These are phyloP conservation scores for Calocera viscosa DNA, from an alignment of 768 basidiomycete species.

Conservation along the genomic window DNA sequence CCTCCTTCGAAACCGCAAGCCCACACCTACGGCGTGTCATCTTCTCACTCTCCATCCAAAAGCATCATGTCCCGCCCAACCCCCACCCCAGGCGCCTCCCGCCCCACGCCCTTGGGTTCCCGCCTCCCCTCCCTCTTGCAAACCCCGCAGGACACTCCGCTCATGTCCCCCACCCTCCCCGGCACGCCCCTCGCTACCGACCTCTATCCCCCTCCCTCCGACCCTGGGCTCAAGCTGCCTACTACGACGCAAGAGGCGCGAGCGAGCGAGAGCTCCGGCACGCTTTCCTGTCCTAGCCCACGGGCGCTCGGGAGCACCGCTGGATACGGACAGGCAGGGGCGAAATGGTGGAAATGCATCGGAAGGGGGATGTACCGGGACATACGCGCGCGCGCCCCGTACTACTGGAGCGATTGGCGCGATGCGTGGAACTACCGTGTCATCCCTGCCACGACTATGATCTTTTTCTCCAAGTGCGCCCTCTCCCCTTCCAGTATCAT, in stretches of 20 bases:
- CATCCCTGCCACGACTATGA: conserved; percentile 69
- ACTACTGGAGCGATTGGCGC: conserved; percentile 76
- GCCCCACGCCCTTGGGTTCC: neutral
- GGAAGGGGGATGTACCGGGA: conserved; percentile 53
- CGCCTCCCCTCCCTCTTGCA: neutral
- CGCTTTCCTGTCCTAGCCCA: neutral
- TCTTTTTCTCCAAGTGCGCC: conserved; percentile 71
- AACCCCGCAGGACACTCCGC: neutral
- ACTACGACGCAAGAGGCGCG: neutral
- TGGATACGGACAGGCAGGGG: neutral
- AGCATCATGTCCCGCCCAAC: neutral
- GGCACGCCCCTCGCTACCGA: neutral
- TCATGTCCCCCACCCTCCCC: conserved; percentile 3
- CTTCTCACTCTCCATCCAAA: no score
- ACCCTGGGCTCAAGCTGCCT: neutral
- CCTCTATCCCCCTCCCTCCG: neutral
- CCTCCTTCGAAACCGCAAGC: no score
- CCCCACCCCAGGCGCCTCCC: neutral
- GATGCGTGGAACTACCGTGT: conserved; percentile 90
- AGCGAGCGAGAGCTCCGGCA: neutral
- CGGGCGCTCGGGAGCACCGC: neutral
- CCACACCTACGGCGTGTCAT: no score
- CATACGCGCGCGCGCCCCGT: conserved; percentile 57
- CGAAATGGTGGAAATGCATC: neutral
- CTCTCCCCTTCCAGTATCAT: neutral